Evolutionary conservation across 805 yeast genomes (phyloP), one percentile per base, ranked within the genome.

Genomic region (Wickerhamiella shivajii): DNA sequence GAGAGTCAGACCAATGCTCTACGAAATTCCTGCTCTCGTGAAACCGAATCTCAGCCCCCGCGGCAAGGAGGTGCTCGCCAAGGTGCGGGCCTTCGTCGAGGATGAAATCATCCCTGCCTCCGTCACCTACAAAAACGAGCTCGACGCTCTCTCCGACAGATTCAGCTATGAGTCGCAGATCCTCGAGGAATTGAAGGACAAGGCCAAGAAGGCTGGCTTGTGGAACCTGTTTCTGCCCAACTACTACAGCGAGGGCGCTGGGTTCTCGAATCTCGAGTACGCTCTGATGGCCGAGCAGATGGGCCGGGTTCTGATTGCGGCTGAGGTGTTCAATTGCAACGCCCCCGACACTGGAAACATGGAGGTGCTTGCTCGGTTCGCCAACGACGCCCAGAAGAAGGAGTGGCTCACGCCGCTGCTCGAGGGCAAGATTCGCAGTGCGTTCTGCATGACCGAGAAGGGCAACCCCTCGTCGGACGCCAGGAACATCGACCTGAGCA

Each of bases 291-390:
- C 76, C 2, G 67, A 64, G 47, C 67, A 69, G 46, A 56, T 72
- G 47, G 80, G 79, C 10, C 57, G 69, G 32, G 24, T 15, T 9
- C 55, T 56, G 31, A 49, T 62, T 34, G 77, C 71, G 1, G 70
- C 77, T 2, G 76, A 69, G 47, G 74, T 66, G 14, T 67, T 74
- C 39, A 72, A 73, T 47, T 64, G 70, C 12, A 53, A 50, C 37
- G 77, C 78, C 8, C 78, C 78, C 6, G 78, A 72, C 43, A 71
- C 78, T 7, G 77, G 78, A 3, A 71, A 72, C 47, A 73, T 66
- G 72, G 64, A 58, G 38, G 47, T 60, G 3, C 43, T 61, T 23
- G 57, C 58, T 10, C 52, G 56, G 31, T 60, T 56, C 37, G 65
- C 58, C 13, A 57, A 52, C 56, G 39, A 49, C 47, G 47, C 66